Conservation (phyloP, 2,329 filamentous ascomycete genomes). For the Lasiodiplodia sp. region DNA sequence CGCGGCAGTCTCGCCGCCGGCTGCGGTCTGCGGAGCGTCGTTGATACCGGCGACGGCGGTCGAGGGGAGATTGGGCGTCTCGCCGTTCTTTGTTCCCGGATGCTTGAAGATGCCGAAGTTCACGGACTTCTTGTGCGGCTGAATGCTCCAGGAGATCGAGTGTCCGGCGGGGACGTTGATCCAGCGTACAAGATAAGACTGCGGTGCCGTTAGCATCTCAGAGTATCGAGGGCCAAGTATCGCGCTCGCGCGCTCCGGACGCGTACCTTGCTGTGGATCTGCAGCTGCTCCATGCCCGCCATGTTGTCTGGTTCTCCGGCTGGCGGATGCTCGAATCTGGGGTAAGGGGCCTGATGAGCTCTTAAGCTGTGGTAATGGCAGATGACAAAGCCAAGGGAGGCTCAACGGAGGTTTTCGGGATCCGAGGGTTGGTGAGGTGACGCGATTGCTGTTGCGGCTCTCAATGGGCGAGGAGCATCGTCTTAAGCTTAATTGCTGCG, state of each 20-base stretch:
- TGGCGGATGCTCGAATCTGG: neutral
- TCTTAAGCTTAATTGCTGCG: constrained; percentile 19
- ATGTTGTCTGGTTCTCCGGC: constrained; percentile 55
- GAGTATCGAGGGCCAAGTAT: constrained; percentile 24
- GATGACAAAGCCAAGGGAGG: neutral
- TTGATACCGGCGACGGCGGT: constrained; percentile 53
- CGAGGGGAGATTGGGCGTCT: constrained; percentile 46
- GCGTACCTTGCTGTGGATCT: constrained; percentile 94
- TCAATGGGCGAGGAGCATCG: constrained; percentile 16
- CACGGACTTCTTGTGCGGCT: constrained; percentile 97
- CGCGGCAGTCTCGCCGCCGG: constrained; percentile 59
- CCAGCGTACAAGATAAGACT: constrained; percentile 99
- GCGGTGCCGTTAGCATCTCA: constrained; percentile 31
- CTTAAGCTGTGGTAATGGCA: neutral
- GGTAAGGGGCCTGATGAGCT: neutral
- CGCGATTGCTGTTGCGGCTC: neutral
- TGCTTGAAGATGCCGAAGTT: constrained; percentile 99
- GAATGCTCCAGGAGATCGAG: constrained; percentile 96
- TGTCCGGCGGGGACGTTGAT: constrained; percentile 88
- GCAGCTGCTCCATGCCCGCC: constrained; percentile 95
- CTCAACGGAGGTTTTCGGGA: neutral
- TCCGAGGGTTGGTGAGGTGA: neutral
- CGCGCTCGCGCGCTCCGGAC: neutral
- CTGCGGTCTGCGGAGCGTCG: constrained; percentile 50
- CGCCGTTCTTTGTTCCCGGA: constrained; percentile 73